Conservation (phyloP, 2,329 filamentous ascomycete species). For the Penicillium sp. region DNA sequence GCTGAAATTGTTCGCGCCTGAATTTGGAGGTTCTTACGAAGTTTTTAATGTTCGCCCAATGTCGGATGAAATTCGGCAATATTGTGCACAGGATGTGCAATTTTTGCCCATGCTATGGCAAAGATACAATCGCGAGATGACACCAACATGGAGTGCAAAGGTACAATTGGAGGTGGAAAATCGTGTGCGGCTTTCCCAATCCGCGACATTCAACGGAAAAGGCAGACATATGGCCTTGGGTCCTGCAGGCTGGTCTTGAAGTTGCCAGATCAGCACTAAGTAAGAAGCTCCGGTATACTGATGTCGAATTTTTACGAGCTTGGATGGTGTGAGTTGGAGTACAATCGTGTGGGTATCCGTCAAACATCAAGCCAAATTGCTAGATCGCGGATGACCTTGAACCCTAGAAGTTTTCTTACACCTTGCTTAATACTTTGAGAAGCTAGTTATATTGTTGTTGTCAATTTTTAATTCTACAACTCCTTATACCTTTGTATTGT, state of each 20-base stretch:
- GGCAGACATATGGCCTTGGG: background rate
- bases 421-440: no score
- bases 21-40: background rate
- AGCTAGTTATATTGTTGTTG: no score
- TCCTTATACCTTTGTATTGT: no score
- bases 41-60: background rate
- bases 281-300: no score
- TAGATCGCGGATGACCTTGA: no score
- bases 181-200: background rate
- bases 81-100: background rate
- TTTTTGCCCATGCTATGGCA: background rate
- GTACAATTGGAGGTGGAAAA: background rate
- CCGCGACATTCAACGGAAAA: background rate
- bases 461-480: no score
- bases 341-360: no score
- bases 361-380: no score
- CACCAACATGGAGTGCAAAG: background rate
- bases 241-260: background rate
- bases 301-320: no score
- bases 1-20: background rate
- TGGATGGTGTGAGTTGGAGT: no score
- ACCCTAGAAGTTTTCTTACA: no score
- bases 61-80: background rate
- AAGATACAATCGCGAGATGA: background rate
- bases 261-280: no score